Conservation (phyloP, 1,139 yeast species). For the Nakaseomyces kungkrabaensis region DNA sequence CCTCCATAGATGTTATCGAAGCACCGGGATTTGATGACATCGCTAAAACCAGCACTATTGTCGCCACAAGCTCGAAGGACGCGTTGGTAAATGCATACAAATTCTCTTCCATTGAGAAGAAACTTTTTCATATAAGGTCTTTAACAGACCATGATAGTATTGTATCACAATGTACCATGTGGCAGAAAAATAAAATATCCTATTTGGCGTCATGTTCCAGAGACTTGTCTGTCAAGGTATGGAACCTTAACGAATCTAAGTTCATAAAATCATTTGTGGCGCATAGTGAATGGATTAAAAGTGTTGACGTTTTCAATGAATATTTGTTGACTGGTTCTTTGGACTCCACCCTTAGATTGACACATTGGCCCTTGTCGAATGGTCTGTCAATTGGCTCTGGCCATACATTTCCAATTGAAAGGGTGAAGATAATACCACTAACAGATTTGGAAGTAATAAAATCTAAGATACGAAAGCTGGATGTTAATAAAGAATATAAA, state of each 20-base stretch:
- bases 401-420: slow-evolving; percentile 78
- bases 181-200: slow-evolving; percentile 9
- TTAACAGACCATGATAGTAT: slow-evolving; percentile 88
- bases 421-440: slow-evolving; percentile 56
- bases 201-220: slow-evolving; percentile 62
- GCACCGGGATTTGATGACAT: not conserved
- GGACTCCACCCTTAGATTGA: slow-evolving; percentile 65
- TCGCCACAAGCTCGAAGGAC: slow-evolving; percentile 35
- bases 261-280: slow-evolving; percentile 59
- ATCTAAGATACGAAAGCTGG: slow-evolving; percentile 13
- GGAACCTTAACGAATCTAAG: slow-evolving; percentile 70
- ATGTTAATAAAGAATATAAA: slow-evolving; percentile 22
- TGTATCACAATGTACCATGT: slow-evolving; percentile 53
- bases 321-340: slow-evolving; percentile 69
- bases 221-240: slow-evolving; percentile 60
- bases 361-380: slow-evolving; percentile 55
- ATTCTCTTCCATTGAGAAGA: slow-evolving; percentile 29
- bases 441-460: not conserved
- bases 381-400: slow-evolving; percentile 63
- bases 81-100: slow-evolving; percentile 46
- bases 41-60: slow-evolving; percentile 22
- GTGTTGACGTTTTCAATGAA: slow-evolving; percentile 44
- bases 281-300: slow-evolving; percentile 86
- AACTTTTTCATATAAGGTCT: slow-evolving; percentile 50
- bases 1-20: slow-evolving; percentile 42